Conservation (phyloP, 352 stramenopile genomes). For the Phytophthora syringae region DNA sequence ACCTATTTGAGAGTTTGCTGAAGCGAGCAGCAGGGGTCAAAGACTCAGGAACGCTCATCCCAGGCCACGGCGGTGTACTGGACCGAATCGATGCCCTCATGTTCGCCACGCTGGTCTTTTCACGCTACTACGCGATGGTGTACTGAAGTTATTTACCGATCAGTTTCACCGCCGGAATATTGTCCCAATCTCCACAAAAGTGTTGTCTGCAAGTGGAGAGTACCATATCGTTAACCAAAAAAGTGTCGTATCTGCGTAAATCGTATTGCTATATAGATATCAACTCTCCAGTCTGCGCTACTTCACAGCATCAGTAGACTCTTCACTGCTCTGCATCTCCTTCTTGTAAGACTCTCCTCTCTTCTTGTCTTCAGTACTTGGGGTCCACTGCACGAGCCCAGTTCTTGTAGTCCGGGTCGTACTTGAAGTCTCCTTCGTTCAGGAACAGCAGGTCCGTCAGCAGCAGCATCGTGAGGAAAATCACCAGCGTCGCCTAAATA, state of each 20-base stretch:
- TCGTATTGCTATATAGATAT: conserved; percentile 41
- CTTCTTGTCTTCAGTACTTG: conserved; percentile 57
- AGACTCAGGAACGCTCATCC: conserved; percentile 94
- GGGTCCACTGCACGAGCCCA: conserved; percentile 79
- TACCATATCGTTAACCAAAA: conserved; percentile 9
- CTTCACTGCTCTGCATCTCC: not conserved
- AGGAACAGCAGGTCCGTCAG: conserved; percentile 80
- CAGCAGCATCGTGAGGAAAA: conserved; percentile 79
- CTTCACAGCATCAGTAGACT: not conserved
- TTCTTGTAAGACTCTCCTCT: not conserved
- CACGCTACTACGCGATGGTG: conserved; percentile 54
- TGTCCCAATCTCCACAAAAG: too few species aligned
- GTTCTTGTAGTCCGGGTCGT: conserved; percentile 90
- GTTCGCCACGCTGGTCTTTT: conserved; percentile 81
- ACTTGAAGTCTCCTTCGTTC: conserved; percentile 77
- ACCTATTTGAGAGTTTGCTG: conserved; percentile 96
- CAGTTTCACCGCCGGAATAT: too few species aligned
- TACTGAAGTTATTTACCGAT: conserved; percentile 14
- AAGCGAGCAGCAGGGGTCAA: conserved; percentile 96
- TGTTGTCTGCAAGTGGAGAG: conserved; percentile 14
- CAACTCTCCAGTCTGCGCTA: conserved; percentile 11
- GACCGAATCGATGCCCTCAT: conserved; percentile 96
- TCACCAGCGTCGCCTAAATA: conserved; percentile 69
- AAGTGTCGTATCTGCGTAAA: conserved; percentile 20
- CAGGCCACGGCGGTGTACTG: conserved; percentile 94